A percentile compares a stretch with the other conserved stretches of the same genome.
phyloP scores from a whole-genome alignment of 2,329 filamentous ascomycete species.

The Hymenotorrendiella dingleyae region DNA sequence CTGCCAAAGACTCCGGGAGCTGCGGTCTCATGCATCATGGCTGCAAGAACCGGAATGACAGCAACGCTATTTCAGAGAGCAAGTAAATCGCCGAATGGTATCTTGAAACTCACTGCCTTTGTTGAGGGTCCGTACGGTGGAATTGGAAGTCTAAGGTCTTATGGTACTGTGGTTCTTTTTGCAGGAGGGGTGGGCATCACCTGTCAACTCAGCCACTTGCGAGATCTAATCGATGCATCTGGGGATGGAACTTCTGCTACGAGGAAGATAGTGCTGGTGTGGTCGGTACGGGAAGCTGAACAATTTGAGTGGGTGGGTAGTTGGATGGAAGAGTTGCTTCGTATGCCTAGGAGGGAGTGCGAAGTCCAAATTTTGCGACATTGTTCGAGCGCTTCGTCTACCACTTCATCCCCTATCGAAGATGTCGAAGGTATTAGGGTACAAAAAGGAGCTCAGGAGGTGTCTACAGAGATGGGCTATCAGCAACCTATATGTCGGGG shows the following conservation, averaged over 20 bases:
- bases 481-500: conserved; percentile 3
- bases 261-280: conserved; percentile 64
- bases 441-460: too few relatives aligned
- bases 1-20: conserved; percentile 2
- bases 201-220: conserved; percentile 67
- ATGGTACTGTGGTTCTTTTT: conserved; percentile 71
- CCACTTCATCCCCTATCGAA: not conserved
- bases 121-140: conserved; percentile 72
- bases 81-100: conserved; percentile 48
- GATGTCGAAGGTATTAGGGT: not conserved
- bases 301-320: conserved; percentile 74
- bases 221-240: conserved; percentile 61
- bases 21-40: conserved; percentile 10
- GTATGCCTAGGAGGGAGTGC: conserved; percentile 54
- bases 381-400: conserved; percentile 5
- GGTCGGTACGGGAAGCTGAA: conserved; percentile 70
- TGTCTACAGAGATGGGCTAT: not conserved
- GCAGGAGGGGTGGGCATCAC: conserved; percentile 76
- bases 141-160: conserved; percentile 61
- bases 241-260: conserved; percentile 61
- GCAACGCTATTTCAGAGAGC: conserved; percentile 61
- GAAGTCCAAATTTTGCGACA: conserved; percentile 10
- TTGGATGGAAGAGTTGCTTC: conserved; percentile 72
- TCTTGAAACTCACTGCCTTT: conserved; percentile 54
- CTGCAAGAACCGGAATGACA: conserved; percentile 62